These are phyloP conservation scores for Quercus suber DNA, from an alignment of 306 rosid species.

Conservation along the genomic window DNA sequence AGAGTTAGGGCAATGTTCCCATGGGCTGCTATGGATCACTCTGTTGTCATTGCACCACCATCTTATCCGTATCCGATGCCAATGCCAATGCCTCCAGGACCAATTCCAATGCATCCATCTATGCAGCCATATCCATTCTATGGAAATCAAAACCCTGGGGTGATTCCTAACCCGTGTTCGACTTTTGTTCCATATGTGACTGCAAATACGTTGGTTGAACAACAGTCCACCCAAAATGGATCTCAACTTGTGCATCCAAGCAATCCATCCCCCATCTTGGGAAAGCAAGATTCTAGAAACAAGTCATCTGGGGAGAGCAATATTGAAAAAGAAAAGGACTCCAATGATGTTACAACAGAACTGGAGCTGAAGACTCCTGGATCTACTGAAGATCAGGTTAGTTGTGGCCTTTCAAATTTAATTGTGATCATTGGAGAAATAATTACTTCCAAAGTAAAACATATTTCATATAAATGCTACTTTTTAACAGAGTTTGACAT, in stretches of 20 bases:
- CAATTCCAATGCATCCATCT: constrained; percentile 78
- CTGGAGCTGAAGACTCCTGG: constrained; percentile 84
- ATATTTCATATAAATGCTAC: not conserved
- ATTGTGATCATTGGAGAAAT: not conserved
- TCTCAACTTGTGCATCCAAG: constrained; percentile 55
- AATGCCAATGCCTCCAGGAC: constrained; percentile 64
- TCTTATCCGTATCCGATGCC: constrained; percentile 66
- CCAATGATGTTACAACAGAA: constrained; percentile 60
- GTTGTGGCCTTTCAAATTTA: constrained; percentile 8
- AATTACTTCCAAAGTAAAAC: constrained; percentile 10
- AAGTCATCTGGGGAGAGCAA: constrained; percentile 56
- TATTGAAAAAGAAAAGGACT: constrained; percentile 43
- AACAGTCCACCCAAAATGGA: constrained; percentile 49
- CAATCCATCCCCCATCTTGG: constrained; percentile 38
- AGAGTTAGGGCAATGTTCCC: constrained; percentile 71
- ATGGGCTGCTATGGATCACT: constrained; percentile 75
- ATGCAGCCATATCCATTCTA: constrained; percentile 73
- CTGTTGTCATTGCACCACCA: constrained; percentile 62
- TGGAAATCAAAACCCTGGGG: constrained; percentile 60
- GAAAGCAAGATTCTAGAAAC: constrained; percentile 51
- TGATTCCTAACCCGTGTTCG: constrained; percentile 65
- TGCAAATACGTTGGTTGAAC: constrained; percentile 60
- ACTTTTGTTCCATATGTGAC: constrained; percentile 65
- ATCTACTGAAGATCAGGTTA: constrained; percentile 68
- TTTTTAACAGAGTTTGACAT: constrained; percentile 55